Percentiles rank a stretch among this genome's conserved stretches.
These are phyloP conservation scores for Microstegium vimineum DNA, from an alignment of 176 grass and related monocot species.

Conservation along the genomic window DNA sequence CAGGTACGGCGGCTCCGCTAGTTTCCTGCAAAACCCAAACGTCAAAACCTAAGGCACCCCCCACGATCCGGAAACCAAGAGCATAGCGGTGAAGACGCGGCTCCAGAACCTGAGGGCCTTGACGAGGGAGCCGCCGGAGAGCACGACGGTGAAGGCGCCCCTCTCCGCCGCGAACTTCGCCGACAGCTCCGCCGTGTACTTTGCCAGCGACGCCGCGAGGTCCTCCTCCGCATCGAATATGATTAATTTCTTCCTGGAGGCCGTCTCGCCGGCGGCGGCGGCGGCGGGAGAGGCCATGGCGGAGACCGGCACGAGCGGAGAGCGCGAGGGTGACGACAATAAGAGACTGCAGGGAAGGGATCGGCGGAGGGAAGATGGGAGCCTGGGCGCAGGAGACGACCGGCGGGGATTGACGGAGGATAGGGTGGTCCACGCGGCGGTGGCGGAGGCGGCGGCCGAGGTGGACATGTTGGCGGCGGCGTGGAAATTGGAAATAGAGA, in stretches of 20 bases:
- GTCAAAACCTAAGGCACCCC: background rate
- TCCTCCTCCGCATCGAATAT: constrained; percentile 66
- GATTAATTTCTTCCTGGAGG: constrained; percentile 30
- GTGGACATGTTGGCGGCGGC: constrained; percentile 21
- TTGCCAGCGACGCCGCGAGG: constrained; percentile 45
- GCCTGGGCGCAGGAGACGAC: background rate
- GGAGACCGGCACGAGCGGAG: constrained; percentile 3
- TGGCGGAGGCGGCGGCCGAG: too few relatives aligned
- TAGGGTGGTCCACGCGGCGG: constrained; percentile 10
- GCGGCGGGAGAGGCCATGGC: background rate
- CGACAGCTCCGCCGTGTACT: constrained; percentile 62
- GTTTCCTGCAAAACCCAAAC: constrained; percentile 35
- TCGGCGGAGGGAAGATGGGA: background rate
- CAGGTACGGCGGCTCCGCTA: constrained; percentile 46
- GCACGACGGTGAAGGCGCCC: constrained; percentile 73
- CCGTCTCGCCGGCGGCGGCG: background rate
- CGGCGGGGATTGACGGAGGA: background rate
- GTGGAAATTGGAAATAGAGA: background rate
- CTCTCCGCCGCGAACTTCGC: constrained; percentile 63
- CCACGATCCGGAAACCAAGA: background rate
- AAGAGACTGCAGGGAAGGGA: background rate
- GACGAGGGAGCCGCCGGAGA: constrained; percentile 73
- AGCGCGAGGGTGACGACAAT: background rate
- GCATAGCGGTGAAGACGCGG: background rate
- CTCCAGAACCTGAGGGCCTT: constrained; percentile 48